phyloP scores from a whole-genome alignment of 2,329 filamentous ascomycete species.

The Calonectria pseudoturangicola region DNA sequence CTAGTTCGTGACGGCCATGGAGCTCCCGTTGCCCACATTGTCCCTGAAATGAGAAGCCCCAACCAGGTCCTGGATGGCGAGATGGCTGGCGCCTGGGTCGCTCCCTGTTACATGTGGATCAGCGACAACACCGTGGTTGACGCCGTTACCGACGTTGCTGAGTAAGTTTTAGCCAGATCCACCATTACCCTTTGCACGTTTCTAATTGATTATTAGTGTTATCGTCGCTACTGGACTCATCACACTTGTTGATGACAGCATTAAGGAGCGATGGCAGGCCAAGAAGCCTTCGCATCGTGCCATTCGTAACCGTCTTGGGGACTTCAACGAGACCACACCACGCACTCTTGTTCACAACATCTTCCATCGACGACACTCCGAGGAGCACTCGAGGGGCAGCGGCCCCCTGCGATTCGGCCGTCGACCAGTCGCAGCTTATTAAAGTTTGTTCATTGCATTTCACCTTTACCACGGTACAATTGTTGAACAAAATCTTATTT shows the following conservation, averaged over 20 bases:
- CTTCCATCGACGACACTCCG: conserved; percentile 64
- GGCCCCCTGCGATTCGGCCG: conserved; percentile 62
- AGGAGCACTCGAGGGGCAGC: conserved; percentile 56
- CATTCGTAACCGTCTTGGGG: conserved; percentile 51
- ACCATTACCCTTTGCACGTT: conserved; percentile 24
- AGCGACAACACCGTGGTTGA: conserved; percentile 82
- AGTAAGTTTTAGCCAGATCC: conserved; percentile 74
- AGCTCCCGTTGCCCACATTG: conserved; percentile 85
- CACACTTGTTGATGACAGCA: conserved; percentile 92
- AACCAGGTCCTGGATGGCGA: conserved; percentile 83
- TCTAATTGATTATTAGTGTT: conserved; percentile 75
- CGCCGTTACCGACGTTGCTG: conserved; percentile 86
- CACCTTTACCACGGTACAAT: not conserved
- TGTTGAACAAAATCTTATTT: conserved; percentile 5
- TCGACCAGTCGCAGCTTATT: conserved; percentile 61
- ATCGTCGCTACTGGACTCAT: conserved; percentile 93
- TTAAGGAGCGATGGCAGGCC: conserved; percentile 83
- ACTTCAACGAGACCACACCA: conserved; percentile 51
- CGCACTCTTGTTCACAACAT: conserved; percentile 62
- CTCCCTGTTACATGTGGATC: conserved; percentile 93
- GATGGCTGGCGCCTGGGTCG: conserved; percentile 89
- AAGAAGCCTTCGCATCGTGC: conserved; percentile 62
- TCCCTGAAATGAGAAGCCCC: conserved; percentile 84
- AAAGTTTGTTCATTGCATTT: conserved; percentile 31
- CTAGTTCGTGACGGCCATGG: conserved; percentile 80